Percentiles rank a stretch among this genome's conserved stretches.
Evolutionary conservation across 2,329 filamentous ascomycete genomes (phyloP).

Genomic region (Tolypocladium sp.): DNA sequence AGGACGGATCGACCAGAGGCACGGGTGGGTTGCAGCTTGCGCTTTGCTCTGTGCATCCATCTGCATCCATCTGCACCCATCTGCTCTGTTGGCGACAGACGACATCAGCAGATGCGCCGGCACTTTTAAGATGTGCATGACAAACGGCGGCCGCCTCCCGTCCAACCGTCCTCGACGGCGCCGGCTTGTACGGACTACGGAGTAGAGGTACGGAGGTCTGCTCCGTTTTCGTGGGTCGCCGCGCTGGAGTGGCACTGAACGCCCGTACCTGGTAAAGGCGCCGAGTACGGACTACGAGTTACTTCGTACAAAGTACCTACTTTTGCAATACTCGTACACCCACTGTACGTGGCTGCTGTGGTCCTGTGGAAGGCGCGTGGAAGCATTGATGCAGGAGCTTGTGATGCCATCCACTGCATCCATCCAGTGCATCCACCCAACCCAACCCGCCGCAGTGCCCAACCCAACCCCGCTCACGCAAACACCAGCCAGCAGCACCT

Average conservation of each 20-base stretch:
- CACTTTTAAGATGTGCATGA: neutral
- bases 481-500: too few species aligned
- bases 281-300: neutral
- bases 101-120: neutral
- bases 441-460: too few species aligned
- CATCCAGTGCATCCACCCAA: too few species aligned
- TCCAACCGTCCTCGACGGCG: too few species aligned
- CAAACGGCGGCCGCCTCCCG: neutral
- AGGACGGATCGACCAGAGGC: neutral
- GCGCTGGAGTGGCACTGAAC: neutral
- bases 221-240: neutral
- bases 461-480: too few species aligned
- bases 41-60: neutral
- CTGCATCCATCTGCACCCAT: neutral
- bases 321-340: neutral
- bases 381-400: too few species aligned
- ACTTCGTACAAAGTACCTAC: neutral
- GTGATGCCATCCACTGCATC: too few species aligned
- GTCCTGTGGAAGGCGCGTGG: too few species aligned
- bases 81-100: neutral
- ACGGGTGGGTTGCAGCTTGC: neutral
- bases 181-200: too few species aligned
- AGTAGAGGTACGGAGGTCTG: neutral
- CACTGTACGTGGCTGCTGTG: too few species aligned
- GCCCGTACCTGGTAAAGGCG: neutral